phyloP scores from a whole-genome alignment of 768 basidiomycete genomes.

The Termitomyces sp. region DNA sequence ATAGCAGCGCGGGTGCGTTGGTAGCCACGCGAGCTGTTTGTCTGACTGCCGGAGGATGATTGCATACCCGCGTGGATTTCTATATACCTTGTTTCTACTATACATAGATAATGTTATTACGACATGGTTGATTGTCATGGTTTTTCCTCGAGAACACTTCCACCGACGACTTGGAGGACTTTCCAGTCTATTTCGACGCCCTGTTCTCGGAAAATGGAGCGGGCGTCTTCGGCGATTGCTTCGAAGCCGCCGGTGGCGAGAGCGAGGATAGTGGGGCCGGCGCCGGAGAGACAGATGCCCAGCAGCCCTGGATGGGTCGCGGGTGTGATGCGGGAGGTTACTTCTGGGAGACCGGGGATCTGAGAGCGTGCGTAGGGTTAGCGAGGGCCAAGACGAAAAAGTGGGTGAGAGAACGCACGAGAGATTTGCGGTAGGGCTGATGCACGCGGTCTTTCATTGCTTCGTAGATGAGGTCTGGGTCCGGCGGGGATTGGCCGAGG shows the following conservation, averaged over 20 bases:
- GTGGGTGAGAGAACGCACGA: slow-evolving; percentile 45
- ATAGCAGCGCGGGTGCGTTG: slow-evolving; percentile 54
- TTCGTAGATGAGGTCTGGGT: slow-evolving; percentile 95
- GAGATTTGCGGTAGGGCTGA: slow-evolving; percentile 87
- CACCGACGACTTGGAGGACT: slow-evolving; percentile 59
- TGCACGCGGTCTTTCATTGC: slow-evolving; percentile 99
- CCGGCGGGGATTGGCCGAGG: slow-evolving; percentile 83
- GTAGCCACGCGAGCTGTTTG: slow-evolving; percentile 89
- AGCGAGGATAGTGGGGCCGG: slow-evolving; percentile 95
- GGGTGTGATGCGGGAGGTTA: slow-evolving; percentile 86
- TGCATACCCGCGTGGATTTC: not conserved
- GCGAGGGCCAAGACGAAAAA: not conserved
- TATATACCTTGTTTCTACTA: not conserved
- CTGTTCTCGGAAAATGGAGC: slow-evolving; percentile 62
- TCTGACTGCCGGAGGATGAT: slow-evolving; percentile 73
- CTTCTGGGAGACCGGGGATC: slow-evolving; percentile 95
- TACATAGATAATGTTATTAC: slow-evolving; percentile 1
- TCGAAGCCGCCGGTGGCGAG: slow-evolving; percentile 85
- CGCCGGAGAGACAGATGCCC: slow-evolving; percentile 96
- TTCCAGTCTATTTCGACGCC: slow-evolving; percentile 89
- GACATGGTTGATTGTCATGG: not conserved
- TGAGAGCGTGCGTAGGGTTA: slow-evolving; percentile 21
- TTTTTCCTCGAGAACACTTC: slow-evolving; percentile 28
- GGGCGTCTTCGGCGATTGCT: slow-evolving; percentile 77
- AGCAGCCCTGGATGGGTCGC: slow-evolving; percentile 88